Evolutionary conservation across 768 basidiomycete genomes (phyloP).

Genomic region (Boletus bicolor): DNA sequence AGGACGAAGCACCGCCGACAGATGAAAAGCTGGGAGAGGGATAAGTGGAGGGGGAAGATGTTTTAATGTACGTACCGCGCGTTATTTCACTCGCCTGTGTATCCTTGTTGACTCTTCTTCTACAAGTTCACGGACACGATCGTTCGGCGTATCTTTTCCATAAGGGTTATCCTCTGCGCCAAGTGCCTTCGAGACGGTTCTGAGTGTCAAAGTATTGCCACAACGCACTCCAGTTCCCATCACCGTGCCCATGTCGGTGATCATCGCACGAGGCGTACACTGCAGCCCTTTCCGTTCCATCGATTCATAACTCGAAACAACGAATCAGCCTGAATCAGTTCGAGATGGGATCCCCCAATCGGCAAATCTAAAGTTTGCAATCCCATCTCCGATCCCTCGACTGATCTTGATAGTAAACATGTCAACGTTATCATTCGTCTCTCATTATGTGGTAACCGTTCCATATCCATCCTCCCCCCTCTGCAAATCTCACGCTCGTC

Average conservation of each 20-base stretch:
- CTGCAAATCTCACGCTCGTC: slow-evolving; percentile 31
- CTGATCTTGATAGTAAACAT: slow-evolving; percentile 25
- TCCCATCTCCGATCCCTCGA: slow-evolving; percentile 30
- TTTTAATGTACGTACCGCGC: slow-evolving; percentile 19
- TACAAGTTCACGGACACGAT: slow-evolving; percentile 18
- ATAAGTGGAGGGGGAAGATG: slow-evolving; percentile 7
- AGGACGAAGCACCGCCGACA: slow-evolving; percentile 21
- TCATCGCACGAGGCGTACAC: slow-evolving; percentile 24
- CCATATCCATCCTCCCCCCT: slow-evolving; percentile 14
- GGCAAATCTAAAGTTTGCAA: slow-evolving; percentile 33
- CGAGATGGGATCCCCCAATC: slow-evolving; percentile 19
- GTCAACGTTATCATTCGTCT: slow-evolving; percentile 31
- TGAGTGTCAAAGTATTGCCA: slow-evolving; percentile 20
- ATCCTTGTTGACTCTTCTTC: slow-evolving; percentile 28
- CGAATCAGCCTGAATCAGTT: slow-evolving; percentile 11
- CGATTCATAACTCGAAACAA: not conserved
- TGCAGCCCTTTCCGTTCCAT: not conserved
- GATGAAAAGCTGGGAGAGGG: slow-evolving; percentile 4
- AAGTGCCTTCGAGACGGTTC: slow-evolving; percentile 19
- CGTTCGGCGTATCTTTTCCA: slow-evolving; percentile 31
- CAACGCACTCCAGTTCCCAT: slow-evolving; percentile 14
- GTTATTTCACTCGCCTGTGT: slow-evolving; percentile 26
- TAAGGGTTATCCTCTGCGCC: slow-evolving; percentile 26
- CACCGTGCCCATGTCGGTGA: slow-evolving; percentile 20
- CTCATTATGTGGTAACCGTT: slow-evolving; percentile 21